Conservation (phyloP, 495 filamentous ascomycete genomes). For the Xylaria cubensis region DNA sequence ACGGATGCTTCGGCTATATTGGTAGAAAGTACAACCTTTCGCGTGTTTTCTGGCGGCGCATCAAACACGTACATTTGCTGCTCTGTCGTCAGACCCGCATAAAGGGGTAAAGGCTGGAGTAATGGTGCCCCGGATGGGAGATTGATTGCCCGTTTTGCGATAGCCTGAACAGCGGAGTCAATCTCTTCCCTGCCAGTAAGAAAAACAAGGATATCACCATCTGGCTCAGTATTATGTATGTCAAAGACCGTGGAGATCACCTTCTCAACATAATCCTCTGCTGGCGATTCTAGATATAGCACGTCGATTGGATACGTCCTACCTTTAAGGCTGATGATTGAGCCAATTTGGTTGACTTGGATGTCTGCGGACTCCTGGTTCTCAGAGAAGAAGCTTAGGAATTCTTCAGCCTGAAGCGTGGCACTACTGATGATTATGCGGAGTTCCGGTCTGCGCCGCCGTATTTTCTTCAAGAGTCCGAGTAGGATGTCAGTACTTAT, state of each 20-base stretch:
- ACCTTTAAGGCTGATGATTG: slow-evolving; percentile 89
- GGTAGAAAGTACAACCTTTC: slow-evolving; percentile 93
- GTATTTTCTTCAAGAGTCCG: slow-evolving; percentile 93
- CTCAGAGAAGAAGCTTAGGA: slow-evolving; percentile 79
- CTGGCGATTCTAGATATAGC: slow-evolving; percentile 79
- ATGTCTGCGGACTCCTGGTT: slow-evolving; percentile 53
- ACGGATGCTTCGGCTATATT: slow-evolving; percentile 97
- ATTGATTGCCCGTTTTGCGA: slow-evolving; percentile 77
- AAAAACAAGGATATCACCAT: slow-evolving; percentile 92
- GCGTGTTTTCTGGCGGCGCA: slow-evolving; percentile 77
- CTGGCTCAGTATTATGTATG: slow-evolving; percentile 86
- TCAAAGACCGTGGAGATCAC: slow-evolving; percentile 90
- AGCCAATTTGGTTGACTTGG: slow-evolving; percentile 55
- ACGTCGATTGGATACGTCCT: slow-evolving; percentile 92
- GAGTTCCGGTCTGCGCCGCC: slow-evolving; percentile 79
- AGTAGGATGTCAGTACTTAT: slow-evolving; percentile 93
- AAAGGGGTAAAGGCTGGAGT: slow-evolving; percentile 82
- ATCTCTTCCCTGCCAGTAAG: slow-evolving; percentile 95
- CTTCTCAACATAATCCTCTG: slow-evolving; percentile 88
- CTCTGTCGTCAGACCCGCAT: slow-evolving; percentile 86
- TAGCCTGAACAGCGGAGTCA: slow-evolving; percentile 75
- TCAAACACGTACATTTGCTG: slow-evolving; percentile 95
- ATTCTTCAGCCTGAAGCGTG: slow-evolving; percentile 90
- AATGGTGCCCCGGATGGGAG: slow-evolving; percentile 74
- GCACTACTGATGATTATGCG: slow-evolving; percentile 93